Conservation (phyloP, 1,139 yeast species). For the Martiniozyma asiatica region DNA sequence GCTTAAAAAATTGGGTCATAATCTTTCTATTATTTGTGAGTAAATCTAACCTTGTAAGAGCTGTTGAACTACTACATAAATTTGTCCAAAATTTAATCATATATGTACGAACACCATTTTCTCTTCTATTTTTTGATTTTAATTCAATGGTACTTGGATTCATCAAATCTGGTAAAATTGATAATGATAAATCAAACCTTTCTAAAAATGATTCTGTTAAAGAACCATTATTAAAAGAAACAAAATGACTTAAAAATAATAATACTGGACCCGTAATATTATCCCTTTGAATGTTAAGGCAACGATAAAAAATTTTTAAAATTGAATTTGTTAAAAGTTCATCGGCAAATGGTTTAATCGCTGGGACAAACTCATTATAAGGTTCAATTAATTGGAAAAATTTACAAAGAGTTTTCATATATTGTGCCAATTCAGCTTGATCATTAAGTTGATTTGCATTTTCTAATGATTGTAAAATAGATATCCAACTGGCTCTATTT, state of each 20-base stretch:
- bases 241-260: conserved; percentile 40
- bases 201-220: conserved; percentile 47
- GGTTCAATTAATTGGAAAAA: conserved; percentile 19
- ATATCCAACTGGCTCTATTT: conserved; percentile 16
- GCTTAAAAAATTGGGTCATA: conserved; percentile 54
- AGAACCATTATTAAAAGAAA: conserved; percentile 36
- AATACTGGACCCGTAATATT: conserved; percentile 52
- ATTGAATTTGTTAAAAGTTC: conserved; percentile 42
- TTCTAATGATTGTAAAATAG: conserved; percentile 45
- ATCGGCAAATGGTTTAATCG: conserved; percentile 32
- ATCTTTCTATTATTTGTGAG: conserved; percentile 45
- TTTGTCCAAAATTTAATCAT: conserved; percentile 54
- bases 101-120: conserved; percentile 36
- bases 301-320: conserved; percentile 56
- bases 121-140: conserved; percentile 12
- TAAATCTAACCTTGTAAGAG: conserved; percentile 51
- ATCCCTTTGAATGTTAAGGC: conserved; percentile 47
- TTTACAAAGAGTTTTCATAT: conserved; percentile 27
- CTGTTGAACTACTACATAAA: conserved; percentile 36
- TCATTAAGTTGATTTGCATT: conserved; percentile 54
- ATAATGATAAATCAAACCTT: conserved; percentile 54
- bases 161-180: conserved; percentile 51
- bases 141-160: conserved; percentile 37
- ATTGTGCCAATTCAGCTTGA: conserved; percentile 35
- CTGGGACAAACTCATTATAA: conserved; percentile 13